Evolutionary conservation across 2,329 filamentous ascomycete species (phyloP), one percentile per base, ranked within the genome.

Genomic region (Metarhizium rileyi): DNA sequence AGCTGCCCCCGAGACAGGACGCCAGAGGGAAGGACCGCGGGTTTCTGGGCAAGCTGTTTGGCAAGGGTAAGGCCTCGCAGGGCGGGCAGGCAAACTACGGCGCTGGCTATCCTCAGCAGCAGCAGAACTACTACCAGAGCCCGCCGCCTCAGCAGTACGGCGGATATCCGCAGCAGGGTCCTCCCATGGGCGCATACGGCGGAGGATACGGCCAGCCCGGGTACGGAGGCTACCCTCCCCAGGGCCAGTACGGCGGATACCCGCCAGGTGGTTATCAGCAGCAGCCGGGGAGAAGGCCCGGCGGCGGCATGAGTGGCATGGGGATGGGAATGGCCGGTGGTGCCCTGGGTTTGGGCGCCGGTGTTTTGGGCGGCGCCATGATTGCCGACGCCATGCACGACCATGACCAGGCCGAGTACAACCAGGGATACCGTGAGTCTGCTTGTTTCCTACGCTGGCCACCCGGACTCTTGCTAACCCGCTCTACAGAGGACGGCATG

Each of bases 271-370:
- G 63, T 42, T 66, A 67, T 47, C 48, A 50, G 42, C 55, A 53
- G 46, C 61, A 64, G 52, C 59, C 65, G 50, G 73, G 70, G 52
- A 73, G 72, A 58, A 57, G 64, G 44, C 65, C 66, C 46, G 69
- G 70, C n/a, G 38, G 38, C 10, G 18, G 30, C 25, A 55, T 55
- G 53, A 68, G 66, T 42, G 64, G 66, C 33, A 58, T 63, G 58
- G 56, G 56, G 30, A 63, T 91, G 69, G 87, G 87, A n/a, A 75
- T 78, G 52, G 80, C 76, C 1, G 88, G 87, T 44, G 88, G 83
- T 47, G 87, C 87, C 22, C 70, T 95, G 41, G 90, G 90, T 70
- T 66, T 87, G 4, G 90, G 89, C 57, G 90, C 85, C 55, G 90
- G 90, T 65, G 61, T 95, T 62, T 59, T 95, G 1, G 90, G 89